A percentile compares a stretch with the other conserved stretches of the same genome.
phyloP scores from a whole-genome alignment of 495 filamentous ascomycete genomes.

The Penicillium mononematosum region DNA sequence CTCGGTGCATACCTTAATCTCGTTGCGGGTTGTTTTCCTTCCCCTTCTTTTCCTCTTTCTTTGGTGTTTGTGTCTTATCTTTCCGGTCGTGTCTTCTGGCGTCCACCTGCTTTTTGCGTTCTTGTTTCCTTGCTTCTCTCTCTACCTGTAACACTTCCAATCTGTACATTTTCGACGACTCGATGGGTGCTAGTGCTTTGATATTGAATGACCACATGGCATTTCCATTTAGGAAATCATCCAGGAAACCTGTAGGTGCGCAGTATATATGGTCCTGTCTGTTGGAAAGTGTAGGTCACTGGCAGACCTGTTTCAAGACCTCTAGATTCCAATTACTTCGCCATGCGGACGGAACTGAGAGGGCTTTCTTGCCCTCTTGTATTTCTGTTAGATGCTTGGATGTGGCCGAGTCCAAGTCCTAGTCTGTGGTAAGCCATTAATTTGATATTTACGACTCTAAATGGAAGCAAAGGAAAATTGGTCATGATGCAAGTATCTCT shows the following conservation, averaged over 20 bases:
- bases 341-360: neutral
- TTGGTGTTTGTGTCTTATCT: slow-evolving; percentile 16
- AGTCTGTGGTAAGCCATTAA: neutral
- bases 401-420: neutral
- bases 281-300: neutral
- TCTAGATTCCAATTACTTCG: neutral
- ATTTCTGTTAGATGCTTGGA: neutral
- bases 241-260: neutral
- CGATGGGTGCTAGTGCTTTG: slow-evolving; percentile 19
- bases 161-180: slow-evolving; percentile 30
- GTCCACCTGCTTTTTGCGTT: slow-evolving; percentile 12
- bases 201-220: slow-evolving; percentile 27
- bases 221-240: slow-evolving; percentile 9
- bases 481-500: slow-evolving; percentile 35
- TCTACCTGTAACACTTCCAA: slow-evolving; percentile 25
- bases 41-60: slow-evolving; percentile 8
- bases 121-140: slow-evolving; percentile 13
- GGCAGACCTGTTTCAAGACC: neutral
- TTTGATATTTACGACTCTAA: neutral
- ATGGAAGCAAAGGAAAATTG: slow-evolving; percentile 15
- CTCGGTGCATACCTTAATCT: slow-evolving; percentile 25
- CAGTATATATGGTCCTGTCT: neutral
- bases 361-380: neutral
- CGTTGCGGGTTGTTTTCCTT: slow-evolving; percentile 17
- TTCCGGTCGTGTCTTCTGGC: slow-evolving; percentile 13